phyloP scores from a whole-genome alignment of 2,329 filamentous ascomycete genomes.

The Aspergillus costaricaensis region DNA sequence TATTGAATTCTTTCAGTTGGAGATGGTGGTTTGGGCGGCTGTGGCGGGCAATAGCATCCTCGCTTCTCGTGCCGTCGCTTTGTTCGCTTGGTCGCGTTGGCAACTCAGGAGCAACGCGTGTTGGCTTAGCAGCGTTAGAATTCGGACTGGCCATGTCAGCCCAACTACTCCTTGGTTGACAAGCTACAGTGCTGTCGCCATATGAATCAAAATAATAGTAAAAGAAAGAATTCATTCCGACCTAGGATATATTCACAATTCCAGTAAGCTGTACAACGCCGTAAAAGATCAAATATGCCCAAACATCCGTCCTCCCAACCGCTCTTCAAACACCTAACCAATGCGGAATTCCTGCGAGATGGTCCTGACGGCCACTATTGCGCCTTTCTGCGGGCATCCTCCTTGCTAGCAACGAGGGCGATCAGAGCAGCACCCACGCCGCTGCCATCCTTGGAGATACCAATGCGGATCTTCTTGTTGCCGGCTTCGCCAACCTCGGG shows the following conservation, averaged over 20 bases:
- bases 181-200: not conserved
- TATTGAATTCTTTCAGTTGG: not conserved
- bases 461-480: conserved; percentile 85
- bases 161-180: not conserved
- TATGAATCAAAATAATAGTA: not conserved
- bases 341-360: not conserved
- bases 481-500: conserved; percentile 75
- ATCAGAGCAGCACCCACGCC: conserved; percentile 95
- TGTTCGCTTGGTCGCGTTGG: not conserved
- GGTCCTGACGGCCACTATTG: not conserved
- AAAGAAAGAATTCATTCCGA: not conserved
- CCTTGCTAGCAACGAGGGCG: conserved; percentile 75
- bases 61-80: not conserved
- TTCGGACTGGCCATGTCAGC: not conserved
- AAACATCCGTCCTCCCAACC: conserved; percentile 2
- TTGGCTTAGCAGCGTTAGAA: not conserved
- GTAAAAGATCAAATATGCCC: conserved; percentile 5
- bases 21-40: not conserved
- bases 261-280: conserved; percentile 8
- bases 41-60: not conserved
- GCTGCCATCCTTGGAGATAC: conserved; percentile 94
- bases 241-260: conserved; percentile 7
- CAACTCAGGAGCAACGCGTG: not conserved
- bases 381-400: conserved; percentile 17
- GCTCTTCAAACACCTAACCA: conserved; percentile 8